Evolutionary conservation across 192 early-diverging fungal species (phyloP).

Genomic region (Diversispora eburnea): DNA sequence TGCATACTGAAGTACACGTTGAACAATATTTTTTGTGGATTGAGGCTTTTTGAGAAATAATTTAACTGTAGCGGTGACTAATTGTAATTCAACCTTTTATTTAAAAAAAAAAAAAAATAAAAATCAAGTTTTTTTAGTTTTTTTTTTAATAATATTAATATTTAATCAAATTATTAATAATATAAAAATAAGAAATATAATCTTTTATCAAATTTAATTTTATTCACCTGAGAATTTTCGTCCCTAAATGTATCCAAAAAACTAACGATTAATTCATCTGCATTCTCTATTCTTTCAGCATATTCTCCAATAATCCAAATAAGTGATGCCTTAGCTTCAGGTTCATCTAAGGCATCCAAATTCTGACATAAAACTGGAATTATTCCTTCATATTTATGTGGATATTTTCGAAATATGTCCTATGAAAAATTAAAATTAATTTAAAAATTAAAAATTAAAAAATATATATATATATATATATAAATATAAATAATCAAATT

Average conservation of each 20-base stretch:
- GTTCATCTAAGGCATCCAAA: constrained; percentile 84
- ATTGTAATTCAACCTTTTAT: constrained; percentile 80
- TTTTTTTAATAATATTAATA: too few relatives aligned
- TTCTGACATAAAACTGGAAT: constrained; percentile 87
- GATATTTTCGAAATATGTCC: constrained; percentile 96
- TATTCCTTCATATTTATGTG: constrained; percentile 78
- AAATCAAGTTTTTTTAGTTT: not conserved
- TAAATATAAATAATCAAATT: not conserved
- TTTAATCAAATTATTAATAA: not conserved
- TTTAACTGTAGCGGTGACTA: constrained; percentile 90
- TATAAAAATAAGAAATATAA: not conserved
- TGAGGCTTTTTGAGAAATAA: constrained; percentile 90
- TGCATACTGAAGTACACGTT: constrained; percentile 80
- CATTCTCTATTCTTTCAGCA: constrained; percentile 83
- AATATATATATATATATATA: too few relatives aligned
- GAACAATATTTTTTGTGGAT: constrained; percentile 81
- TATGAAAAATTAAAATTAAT: constrained; percentile 26
- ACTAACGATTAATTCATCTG: constrained; percentile 66
- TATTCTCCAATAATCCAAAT: constrained; percentile 99
- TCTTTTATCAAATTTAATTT: not conserved
- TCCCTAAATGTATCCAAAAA: constrained; percentile 87
- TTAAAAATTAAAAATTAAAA: not conserved
- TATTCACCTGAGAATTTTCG: constrained; percentile 64
- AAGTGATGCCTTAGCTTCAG: constrained; percentile 84
- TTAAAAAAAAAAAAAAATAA: not conserved